phyloP scores from a whole-genome alignment of 441 rosid genomes.

The Adansonia madagascariensis region DNA sequence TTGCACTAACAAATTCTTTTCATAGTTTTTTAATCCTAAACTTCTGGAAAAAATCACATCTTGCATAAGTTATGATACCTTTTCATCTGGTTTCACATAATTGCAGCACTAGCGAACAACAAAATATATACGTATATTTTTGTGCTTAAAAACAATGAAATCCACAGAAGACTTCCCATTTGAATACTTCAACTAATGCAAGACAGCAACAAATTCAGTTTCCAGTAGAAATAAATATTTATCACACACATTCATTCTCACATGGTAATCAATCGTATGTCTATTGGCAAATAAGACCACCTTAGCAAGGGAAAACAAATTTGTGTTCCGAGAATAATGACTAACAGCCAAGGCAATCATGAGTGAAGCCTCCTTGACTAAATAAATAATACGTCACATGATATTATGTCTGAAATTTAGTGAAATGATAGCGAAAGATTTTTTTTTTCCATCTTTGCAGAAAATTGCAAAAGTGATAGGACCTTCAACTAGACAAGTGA shows the following conservation, averaged over 20 bases:
- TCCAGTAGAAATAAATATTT: background rate
- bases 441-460: background rate
- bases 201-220: conserved; percentile 9
- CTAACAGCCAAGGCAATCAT: background rate
- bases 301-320: background rate
- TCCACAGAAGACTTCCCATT: background rate
- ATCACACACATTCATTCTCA: background rate
- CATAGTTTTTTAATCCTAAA: background rate
- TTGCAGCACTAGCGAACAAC: background rate
- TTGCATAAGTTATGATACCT: background rate
- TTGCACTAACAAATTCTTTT: background rate
- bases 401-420: background rate
- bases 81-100: background rate
- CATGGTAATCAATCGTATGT: background rate
- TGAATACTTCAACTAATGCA: conserved; percentile 5
- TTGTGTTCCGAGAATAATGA: background rate
- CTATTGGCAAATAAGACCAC: background rate
- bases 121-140: background rate
- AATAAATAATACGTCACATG: conserved; percentile 6
- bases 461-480: background rate
- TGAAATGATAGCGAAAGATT: background rate
- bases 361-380: background rate
- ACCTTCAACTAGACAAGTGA: background rate
- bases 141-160: conserved; percentile 17
- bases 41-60: conserved; percentile 14